Base-by-base conservation (phyloP, 805 yeast species). In the Monosporozyma servazzii region DNA sequence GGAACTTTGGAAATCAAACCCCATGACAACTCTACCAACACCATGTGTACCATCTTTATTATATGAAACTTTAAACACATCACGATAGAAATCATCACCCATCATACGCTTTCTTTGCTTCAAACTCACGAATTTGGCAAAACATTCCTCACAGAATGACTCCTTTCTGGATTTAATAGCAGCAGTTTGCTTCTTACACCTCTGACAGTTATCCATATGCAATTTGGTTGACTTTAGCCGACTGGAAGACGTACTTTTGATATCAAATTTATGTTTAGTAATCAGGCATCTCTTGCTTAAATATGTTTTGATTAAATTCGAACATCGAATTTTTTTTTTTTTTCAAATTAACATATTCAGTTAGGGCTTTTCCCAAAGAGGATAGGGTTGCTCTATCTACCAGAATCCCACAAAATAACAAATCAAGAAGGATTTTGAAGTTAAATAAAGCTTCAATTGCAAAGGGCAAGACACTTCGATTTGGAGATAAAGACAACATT, bases 61-160 rank as follows among this genome's bases (percentile, higher is more conserved):
- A 46, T 66, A 65, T 31, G 61, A 49, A 0, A 68, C 68, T 71
- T 67, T 69, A 52, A 76, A 88, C 59, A 82, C 77, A 21, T 86
- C 90, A 61, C 87, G 86, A 69, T 77, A 89, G 50, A 75, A 78
- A 13, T 86, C 89, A 56, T 76, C 78, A 6, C 62, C 56, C 63
- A 71, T 74, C 88, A 91, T 81, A 61, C 77, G 85, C 61, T 84
- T 86, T 54, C 96, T 74, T 66, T 87, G 89, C 65, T 90, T 90
- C 23, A 87, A 82, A 52, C 84, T 75, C 37, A 90, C 73, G 63
- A 88, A 90, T 53, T 81, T 75, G 20, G 77, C 62, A 58, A 88
- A 91, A 66, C 98, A 90, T 2, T 47, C 58, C 29, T 55, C 48
- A 51, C 70, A 67, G 47, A 68, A 68, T 2, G 51, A 41, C 48